A percentile compares a stretch with the other conserved stretches of the same genome.
Conservation (phyloP, 2,329 filamentous ascomycete species). For the Colletotrichum magnum region DNA sequence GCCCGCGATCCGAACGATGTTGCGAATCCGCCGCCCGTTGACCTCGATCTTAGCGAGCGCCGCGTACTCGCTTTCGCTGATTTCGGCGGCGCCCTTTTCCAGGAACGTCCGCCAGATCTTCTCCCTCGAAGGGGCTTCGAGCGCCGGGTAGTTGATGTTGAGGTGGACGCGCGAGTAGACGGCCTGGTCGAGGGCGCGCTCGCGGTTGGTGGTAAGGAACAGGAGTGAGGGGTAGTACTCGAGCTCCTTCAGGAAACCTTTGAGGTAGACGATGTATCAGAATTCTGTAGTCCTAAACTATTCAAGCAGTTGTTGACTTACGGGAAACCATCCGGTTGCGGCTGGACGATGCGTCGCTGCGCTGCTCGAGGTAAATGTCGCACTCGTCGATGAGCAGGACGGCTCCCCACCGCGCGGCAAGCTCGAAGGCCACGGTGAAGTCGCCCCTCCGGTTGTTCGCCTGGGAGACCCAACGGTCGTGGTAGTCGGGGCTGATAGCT, state of each 20-base stretch:
- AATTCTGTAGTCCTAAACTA: neutral
- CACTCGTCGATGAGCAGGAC: conserved; percentile 89
- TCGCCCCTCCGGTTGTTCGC: conserved; percentile 38
- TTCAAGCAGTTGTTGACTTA: neutral
- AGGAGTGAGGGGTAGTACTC: conserved; percentile 95
- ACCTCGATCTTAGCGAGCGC: conserved; percentile 41
- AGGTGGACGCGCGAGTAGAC: conserved; percentile 66
- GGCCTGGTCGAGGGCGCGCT: conserved; percentile 60
- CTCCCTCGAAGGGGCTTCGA: conserved; percentile 41
- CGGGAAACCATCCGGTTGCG: conserved; percentile 36
- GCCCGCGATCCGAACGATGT: conserved; percentile 44
- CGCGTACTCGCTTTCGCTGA: conserved; percentile 36
- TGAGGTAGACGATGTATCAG: too few species aligned
- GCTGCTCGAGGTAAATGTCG: conserved; percentile 86
- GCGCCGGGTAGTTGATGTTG: conserved; percentile 50
- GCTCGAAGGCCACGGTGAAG: conserved; percentile 57
- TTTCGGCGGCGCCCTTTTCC: conserved; percentile 29
- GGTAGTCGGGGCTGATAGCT: neutral
- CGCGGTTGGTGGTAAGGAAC: conserved; percentile 90
- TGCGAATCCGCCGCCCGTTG: conserved; percentile 44
- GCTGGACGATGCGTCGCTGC: conserved; percentile 60
- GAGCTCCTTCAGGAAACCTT: conserved; percentile 80
- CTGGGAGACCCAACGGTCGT: neutral
- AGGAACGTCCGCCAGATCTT: conserved; percentile 47
- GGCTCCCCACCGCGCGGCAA: conserved; percentile 77